Base-by-base conservation (phyloP, 768 basidiomycete species). In the Suillus variegatus region DNA sequence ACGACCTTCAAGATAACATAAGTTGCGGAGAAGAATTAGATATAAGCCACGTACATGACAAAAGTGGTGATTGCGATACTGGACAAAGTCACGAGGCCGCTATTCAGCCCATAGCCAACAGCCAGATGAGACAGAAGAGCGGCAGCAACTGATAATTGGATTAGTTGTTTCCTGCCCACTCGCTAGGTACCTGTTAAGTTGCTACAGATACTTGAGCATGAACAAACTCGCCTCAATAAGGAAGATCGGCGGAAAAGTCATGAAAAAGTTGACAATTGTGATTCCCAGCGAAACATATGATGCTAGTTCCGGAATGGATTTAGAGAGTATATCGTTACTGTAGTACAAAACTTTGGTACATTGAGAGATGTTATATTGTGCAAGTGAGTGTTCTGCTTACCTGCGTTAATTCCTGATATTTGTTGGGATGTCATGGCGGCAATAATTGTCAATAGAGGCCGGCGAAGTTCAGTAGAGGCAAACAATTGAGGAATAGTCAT, bases 281-380 rank as follows among this genome's bases (percentile, higher is more conserved):
- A 97, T 92, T 20, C 88, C 91, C 3, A 97, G 76, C 2, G 94
- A 95, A 22, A 96, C 85, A 69, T 93, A 90, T 22, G 93, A 87
- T 0, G 92, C 95, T 28, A 89, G 75, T 20, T 91, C 84, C 18
- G 95, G 94, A 63, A 97, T 80, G 3, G 93, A 84, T 65, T 86
- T 90, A 32, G 88, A 86, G 32, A 97, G 84, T 68, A 97, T 97
- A 57, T 89, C 86, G 69, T 94, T 95, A 77, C 91, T 93, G 78
- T 96, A 97, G 75, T 95, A 97, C 63, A 97, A 82, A 35, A 97
- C 95, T 90, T 73, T 35, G 36, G 65, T 38, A 36, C 28, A 8
- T 43, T 60, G 58, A 60, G 58, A 60, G 32, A 41, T 20, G 28
- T 28, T 28, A 32, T 60, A 7, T 20, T 7, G 18, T 43, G 41